phyloP scores from a whole-genome alignment of 768 basidiomycete genomes.

The Pulveroboletus sp. region DNA sequence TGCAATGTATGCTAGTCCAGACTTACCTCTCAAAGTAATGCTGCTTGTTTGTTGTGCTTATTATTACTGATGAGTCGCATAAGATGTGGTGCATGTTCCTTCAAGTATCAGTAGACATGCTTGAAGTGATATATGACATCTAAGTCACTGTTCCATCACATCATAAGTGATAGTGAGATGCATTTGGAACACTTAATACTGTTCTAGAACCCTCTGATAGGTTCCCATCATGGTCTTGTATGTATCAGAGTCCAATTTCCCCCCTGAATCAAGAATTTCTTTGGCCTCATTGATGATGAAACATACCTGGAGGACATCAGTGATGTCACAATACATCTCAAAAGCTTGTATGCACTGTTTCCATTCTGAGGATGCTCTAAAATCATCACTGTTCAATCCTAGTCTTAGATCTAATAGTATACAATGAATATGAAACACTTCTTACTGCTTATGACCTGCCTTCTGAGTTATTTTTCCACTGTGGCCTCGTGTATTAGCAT shows the following conservation, averaged over 20 bases:
- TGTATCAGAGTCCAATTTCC: neutral
- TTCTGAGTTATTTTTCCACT: too few species aligned
- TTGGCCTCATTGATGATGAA: neutral
- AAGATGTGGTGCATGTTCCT: neutral
- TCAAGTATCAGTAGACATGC: neutral
- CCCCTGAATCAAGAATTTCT: neutral
- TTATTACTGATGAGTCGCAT: neutral
- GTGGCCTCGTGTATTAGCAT: too few species aligned
- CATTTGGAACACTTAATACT: neutral
- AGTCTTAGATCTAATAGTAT: too few species aligned
- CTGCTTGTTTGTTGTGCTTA: neutral
- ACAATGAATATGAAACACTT: too few species aligned
- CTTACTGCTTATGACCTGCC: too few species aligned
- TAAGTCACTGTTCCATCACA: neutral
- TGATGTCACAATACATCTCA: neutral
- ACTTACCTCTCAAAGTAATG: neutral
- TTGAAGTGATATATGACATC: neutral
- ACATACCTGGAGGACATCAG: neutral
- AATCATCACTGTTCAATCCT: too few species aligned
- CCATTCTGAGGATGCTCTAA: too few species aligned
- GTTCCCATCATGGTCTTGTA: neutral
- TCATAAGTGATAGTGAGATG: neutral
- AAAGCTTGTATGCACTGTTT: neutral
- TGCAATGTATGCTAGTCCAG: too few species aligned
- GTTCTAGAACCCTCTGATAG: neutral